These are phyloP conservation scores for Chionographis japonica DNA, from an alignment of 106 monocot genomes.

Conservation along the genomic window DNA sequence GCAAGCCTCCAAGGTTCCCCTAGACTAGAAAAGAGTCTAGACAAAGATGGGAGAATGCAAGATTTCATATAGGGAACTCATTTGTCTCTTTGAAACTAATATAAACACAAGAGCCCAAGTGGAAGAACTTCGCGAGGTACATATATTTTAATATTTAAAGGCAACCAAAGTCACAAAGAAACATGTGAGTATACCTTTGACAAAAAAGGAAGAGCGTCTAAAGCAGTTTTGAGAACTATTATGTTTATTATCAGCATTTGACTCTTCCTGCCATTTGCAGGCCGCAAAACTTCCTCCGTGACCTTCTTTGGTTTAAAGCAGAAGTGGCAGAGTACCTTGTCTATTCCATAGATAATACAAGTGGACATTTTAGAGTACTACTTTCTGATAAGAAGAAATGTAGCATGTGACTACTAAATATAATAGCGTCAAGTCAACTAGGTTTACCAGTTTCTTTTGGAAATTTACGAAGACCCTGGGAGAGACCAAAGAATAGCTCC, in stretches of 20 bases:
- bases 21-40: too few relatives aligned
- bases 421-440: background rate
- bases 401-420: background rate
- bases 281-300: conserved; percentile 53
- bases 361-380: background rate
- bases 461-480: conserved; percentile 92
- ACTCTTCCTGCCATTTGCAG: conserved; percentile 77
- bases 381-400: background rate
- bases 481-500: conserved; percentile 94
- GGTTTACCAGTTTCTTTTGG: conserved; percentile 88
- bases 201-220: conserved; percentile 89
- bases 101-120: background rate
- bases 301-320: conserved; percentile 88
- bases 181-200: conserved; percentile 50
- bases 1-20: too few relatives aligned
- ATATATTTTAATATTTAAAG: conserved; percentile 3
- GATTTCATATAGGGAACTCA: too few relatives aligned
- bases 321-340: conserved; percentile 90
- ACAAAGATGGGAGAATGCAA: too few relatives aligned
- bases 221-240: conserved; percentile 79
- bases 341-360: conserved; percentile 19
- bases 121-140: background rate
- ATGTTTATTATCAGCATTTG: conserved; percentile 82
- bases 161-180: background rate
- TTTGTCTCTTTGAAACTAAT: too few relatives aligned